Percentiles rank a stretch among this genome's conserved stretches.
Conservation (phyloP, 2,329 filamentous ascomycete species). For the Stagonosporopsis vannaccii region DNA sequence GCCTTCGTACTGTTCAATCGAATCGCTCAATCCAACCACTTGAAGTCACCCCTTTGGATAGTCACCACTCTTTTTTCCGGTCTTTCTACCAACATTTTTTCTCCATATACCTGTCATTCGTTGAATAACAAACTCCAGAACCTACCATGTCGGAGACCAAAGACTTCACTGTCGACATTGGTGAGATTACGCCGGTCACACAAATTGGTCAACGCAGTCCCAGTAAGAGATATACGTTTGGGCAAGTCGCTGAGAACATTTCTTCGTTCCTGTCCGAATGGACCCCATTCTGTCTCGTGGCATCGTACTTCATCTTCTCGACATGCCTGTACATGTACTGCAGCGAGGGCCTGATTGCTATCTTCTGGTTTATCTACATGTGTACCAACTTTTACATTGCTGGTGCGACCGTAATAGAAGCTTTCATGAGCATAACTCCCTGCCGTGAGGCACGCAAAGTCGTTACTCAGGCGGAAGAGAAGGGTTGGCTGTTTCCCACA, state of each 20-base stretch:
- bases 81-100: constrained; percentile 2
- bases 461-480: constrained; percentile 48
- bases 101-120: background rate
- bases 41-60: constrained; percentile 9
- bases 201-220: constrained; percentile 12
- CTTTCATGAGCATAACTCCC: constrained; percentile 50
- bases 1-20: background rate
- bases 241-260: constrained; percentile 15
- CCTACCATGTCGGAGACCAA: constrained; percentile 35
- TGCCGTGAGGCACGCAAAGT: constrained; percentile 48
- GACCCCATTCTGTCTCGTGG: constrained; percentile 53
- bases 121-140: background rate
- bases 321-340: constrained; percentile 53
- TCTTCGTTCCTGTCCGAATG: constrained; percentile 49
- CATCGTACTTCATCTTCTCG: constrained; percentile 53
- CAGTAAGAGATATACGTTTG: constrained; percentile 11
- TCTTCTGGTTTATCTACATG: constrained; percentile 57
- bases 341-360: constrained; percentile 44
- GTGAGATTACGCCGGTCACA: constrained; percentile 23
- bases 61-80: constrained; percentile 36
- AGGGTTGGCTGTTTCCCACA: constrained; percentile 53
- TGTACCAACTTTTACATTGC: constrained; percentile 56
- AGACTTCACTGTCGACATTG: constrained; percentile 39
- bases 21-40: background rate
- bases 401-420: constrained; percentile 52